Conservation (phyloP, 768 basidiomycete genomes). For the Tulasnella sp. region DNA sequence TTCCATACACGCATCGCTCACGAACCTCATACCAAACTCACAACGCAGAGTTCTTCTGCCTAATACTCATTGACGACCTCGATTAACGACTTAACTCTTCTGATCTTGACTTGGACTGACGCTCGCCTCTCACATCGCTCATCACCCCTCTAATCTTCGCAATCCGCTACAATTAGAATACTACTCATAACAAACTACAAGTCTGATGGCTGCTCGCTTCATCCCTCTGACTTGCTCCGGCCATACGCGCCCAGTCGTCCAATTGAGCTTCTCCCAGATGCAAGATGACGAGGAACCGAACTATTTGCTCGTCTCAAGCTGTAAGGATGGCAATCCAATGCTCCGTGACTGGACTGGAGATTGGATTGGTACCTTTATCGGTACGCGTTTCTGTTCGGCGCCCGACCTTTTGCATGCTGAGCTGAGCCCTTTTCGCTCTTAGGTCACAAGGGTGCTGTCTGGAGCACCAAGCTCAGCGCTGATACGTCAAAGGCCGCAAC, state of each 20-base stretch:
- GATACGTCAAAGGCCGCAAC: slow-evolving; percentile 86
- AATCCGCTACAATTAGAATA: slow-evolving; percentile 10
- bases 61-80: neutral
- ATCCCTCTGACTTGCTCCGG: slow-evolving; percentile 33
- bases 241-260: slow-evolving; percentile 62
- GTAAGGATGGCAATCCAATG: slow-evolving; percentile 99
- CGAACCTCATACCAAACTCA: slow-evolving; percentile 4
- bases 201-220: slow-evolving; percentile 26
- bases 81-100: slow-evolving; percentile 1
- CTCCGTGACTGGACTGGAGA: slow-evolving; percentile 96
- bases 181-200: neutral
- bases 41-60: neutral
- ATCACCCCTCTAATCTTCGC: neutral
- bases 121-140: neutral
- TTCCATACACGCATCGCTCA: neutral
- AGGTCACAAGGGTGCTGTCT: slow-evolving; percentile 79
- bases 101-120: slow-evolving; percentile 10
- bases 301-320: slow-evolving; percentile 89
- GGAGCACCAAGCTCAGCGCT: slow-evolving; percentile 86
- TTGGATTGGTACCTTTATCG: slow-evolving; percentile 77
- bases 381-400: slow-evolving; percentile 31
- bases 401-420: slow-evolving; percentile 38
- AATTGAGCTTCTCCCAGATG: slow-evolving; percentile 86
- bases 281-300: slow-evolving; percentile 65
- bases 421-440: neutral